These are phyloP conservation scores for Saururus chinensis DNA, from an alignment of 164 flowering plant genomes.

Conservation along the genomic window DNA sequence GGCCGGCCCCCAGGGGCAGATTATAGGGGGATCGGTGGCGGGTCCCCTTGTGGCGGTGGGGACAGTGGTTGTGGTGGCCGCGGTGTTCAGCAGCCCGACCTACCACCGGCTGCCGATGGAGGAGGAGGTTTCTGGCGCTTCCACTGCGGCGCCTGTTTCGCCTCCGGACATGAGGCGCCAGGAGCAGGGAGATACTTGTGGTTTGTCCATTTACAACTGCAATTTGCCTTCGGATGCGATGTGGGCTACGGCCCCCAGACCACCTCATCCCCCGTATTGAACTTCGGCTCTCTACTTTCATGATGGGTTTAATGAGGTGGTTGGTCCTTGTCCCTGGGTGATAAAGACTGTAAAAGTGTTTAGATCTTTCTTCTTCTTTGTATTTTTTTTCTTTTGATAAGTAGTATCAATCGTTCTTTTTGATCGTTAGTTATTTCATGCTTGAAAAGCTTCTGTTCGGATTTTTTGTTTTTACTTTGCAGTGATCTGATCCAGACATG, in stretches of 20 bases:
- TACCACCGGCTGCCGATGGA: constrained; percentile 39
- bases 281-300: neutral
- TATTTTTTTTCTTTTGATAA: too few species aligned
- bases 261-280: constrained; percentile 24
- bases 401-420: too few species aligned
- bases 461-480: too few species aligned
- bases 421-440: too few species aligned
- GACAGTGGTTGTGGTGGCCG: constrained; percentile 44
- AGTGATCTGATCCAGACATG: too few species aligned
- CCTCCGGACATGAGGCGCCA: neutral
- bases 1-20: constrained; percentile 65
- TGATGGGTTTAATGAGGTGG: too few species aligned
- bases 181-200: constrained; percentile 1
- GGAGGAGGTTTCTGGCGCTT: constrained; percentile 12
- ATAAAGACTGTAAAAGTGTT: too few species aligned
- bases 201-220: constrained; percentile 38
- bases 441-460: too few species aligned
- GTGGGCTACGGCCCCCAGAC: constrained; percentile 56
- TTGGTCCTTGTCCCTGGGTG: neutral
- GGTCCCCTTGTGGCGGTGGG: constrained; percentile 44
- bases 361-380: too few species aligned
- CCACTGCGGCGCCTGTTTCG: neutral
- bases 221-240: constrained; percentile 47
- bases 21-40: constrained; percentile 60
- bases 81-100: constrained; percentile 38